Evolutionary conservation across 768 basidiomycete genomes (phyloP), one percentile per base, ranked within the genome.

Genomic region (Clitopilus passeckerianus): DNA sequence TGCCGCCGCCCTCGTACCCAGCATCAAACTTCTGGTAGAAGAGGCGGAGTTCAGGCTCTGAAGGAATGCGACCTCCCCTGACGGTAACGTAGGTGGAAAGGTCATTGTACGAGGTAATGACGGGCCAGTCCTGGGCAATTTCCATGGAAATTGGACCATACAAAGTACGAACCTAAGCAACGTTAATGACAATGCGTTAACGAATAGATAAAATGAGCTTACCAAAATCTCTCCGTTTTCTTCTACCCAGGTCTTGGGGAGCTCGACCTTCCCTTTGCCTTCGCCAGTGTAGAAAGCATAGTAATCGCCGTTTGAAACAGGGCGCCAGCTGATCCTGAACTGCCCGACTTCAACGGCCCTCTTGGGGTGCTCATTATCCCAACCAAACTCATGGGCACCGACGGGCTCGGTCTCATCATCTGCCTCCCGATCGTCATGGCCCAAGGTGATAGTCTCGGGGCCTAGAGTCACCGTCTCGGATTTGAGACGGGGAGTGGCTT

Each of bases 1-100:
- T 98, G 1, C 86, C 82, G 34, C 88, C 89, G 18, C 87, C 89
- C 63, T 86, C 87, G 58, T 87, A 91, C 0, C 90, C 89, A 34
- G 78, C 80, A 46, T 87, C 81, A 58, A 90, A 90, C 66, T 82
- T 85, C 66, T 90, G 85, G 65, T 86, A 80, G 75, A 96, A 95
- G 15, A 89, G 69, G 5, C 87, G 80, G 37, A 97, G 81, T 74
- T 98, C 97, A 0, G 87, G 78, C 72, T 97, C 93, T 2, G 91
- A 95, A 0, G 97, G 97, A 18, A 99, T 76, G 53, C 97, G 84
- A 0, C 96, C 97, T n/a, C 95, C 95, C 65, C 94, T 90, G 53
- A 87, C 86, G 43, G 72, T 83, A 0, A 93, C 95, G 69, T 90
- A 98, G 0, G 82, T 79, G 6, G 88, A 89, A 12, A 98, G 71